Percentiles rank a stretch among this genome's conserved stretches.
Conservation (phyloP, 2,329 filamentous ascomycete species). For the Volutella citrinella region DNA sequence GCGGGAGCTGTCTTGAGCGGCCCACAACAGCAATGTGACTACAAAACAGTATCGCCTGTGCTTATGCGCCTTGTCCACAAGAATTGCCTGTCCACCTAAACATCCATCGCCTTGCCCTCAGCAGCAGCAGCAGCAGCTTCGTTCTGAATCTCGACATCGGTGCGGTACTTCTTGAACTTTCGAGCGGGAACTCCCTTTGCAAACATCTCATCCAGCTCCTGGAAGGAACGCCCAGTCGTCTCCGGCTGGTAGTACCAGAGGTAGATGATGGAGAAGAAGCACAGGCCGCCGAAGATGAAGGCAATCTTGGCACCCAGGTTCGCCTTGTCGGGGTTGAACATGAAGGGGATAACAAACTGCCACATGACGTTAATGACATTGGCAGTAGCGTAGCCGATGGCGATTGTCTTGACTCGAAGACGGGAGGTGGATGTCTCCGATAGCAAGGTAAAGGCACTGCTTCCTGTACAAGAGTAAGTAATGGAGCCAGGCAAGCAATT, state of each 20-base stretch:
- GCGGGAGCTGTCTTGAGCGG: too few relatives aligned
- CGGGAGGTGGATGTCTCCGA: background rate
- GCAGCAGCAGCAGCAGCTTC: too few relatives aligned
- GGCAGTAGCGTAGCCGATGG: background rate
- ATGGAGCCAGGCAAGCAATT: too few relatives aligned
- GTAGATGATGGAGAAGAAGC: background rate
- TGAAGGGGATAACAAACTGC: background rate
- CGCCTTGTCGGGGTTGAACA: background rate
- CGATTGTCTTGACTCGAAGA: background rate
- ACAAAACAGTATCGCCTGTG: too few relatives aligned
- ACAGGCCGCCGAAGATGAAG: background rate
- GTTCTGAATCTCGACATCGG: too few relatives aligned
- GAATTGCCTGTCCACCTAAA: too few relatives aligned
- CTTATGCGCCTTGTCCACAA: too few relatives aligned
- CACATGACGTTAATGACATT: background rate
- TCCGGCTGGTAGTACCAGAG: background rate
- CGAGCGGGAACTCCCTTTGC: too few relatives aligned
- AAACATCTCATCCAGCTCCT: conserved; percentile 1
- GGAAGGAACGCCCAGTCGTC: background rate
- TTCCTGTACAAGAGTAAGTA: too few relatives aligned
- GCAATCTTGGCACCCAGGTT: background rate
- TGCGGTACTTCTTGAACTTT: too few relatives aligned
- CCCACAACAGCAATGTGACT: too few relatives aligned
- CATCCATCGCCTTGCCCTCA: too few relatives aligned
- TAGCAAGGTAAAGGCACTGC: background rate